phyloP scores from a whole-genome alignment of 805 yeast species.

The Jamesozyma lodderae region DNA sequence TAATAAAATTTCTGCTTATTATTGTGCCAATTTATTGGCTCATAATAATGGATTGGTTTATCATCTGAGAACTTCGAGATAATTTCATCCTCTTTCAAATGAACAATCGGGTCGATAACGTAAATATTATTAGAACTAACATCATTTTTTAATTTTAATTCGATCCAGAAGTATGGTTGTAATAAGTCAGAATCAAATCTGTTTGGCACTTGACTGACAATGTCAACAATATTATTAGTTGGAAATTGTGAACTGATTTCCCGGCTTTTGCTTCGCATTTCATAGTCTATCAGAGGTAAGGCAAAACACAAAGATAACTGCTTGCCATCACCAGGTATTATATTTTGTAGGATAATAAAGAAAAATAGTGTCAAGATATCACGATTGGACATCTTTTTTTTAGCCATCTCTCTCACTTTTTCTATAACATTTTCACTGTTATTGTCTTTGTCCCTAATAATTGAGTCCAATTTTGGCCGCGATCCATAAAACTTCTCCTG shows the following conservation, averaged over 20 bases:
- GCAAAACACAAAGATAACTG: slow-evolving; percentile 17
- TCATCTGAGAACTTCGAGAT: slow-evolving; percentile 7
- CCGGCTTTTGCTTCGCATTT: neutral
- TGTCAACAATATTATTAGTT: slow-evolving; percentile 3
- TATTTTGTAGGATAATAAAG: slow-evolving; percentile 13
- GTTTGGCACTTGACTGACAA: slow-evolving; percentile 13
- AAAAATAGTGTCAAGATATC: slow-evolving; percentile 19
- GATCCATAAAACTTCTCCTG: slow-evolving; percentile 15
- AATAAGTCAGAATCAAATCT: slow-evolving; percentile 21
- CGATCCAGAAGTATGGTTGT: slow-evolving; percentile 24
- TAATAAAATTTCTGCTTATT: slow-evolving; percentile 12
- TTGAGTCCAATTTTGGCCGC: slow-evolving; percentile 8
- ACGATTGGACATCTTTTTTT: slow-evolving; percentile 16
- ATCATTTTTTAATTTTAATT: slow-evolving; percentile 6
- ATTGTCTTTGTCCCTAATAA: neutral
- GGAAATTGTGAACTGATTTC: neutral
- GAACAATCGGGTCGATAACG: slow-evolving; percentile 21
- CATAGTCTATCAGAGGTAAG: slow-evolving; percentile 16
- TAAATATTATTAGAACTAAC: slow-evolving; percentile 6
- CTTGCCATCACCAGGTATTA: slow-evolving; percentile 6
- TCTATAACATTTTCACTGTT: slow-evolving; percentile 3
- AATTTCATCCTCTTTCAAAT: slow-evolving; percentile 11
- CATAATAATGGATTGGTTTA: slow-evolving; percentile 7
- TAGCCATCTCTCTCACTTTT: slow-evolving; percentile 15
- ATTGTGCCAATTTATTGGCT: slow-evolving; percentile 6